These are phyloP conservation scores for Gossypium lobatum DNA, from an alignment of 441 rosid species.

Conservation along the genomic window DNA sequence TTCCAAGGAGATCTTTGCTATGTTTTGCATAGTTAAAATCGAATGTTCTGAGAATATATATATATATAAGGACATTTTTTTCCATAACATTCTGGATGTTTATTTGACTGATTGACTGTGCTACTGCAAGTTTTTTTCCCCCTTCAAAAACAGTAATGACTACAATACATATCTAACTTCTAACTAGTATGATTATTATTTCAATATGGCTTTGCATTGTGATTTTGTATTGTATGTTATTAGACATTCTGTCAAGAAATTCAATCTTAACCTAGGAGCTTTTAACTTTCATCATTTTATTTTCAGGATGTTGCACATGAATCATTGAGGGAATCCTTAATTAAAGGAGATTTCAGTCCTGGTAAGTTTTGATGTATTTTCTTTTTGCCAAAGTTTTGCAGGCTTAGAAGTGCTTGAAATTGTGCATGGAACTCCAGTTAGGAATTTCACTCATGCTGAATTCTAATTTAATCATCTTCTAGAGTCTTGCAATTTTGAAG, in stretches of 20 bases:
- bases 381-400: background rate
- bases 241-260: background rate
- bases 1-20: background rate
- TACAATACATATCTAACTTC: background rate
- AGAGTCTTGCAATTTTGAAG: background rate
- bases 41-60: background rate
- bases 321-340: slow-evolving; percentile 50
- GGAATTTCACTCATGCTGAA: background rate
- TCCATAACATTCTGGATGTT: background rate
- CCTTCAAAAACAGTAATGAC: background rate
- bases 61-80: background rate
- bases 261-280: slow-evolving; percentile 6
- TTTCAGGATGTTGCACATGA: slow-evolving; percentile 75
- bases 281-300: slow-evolving; percentile 14
- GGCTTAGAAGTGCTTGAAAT: slow-evolving; percentile 3
- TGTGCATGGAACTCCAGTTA: background rate
- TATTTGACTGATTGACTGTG: background rate
- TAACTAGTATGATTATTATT: background rate
- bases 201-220: background rate
- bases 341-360: slow-evolving; percentile 34
- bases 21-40: background rate
- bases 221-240: background rate
- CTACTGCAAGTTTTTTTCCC: background rate
- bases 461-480: background rate
- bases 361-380: slow-evolving; percentile 28